Conservation (phyloP, 441 rosid species). For the Populus trichocarpa region DNA sequence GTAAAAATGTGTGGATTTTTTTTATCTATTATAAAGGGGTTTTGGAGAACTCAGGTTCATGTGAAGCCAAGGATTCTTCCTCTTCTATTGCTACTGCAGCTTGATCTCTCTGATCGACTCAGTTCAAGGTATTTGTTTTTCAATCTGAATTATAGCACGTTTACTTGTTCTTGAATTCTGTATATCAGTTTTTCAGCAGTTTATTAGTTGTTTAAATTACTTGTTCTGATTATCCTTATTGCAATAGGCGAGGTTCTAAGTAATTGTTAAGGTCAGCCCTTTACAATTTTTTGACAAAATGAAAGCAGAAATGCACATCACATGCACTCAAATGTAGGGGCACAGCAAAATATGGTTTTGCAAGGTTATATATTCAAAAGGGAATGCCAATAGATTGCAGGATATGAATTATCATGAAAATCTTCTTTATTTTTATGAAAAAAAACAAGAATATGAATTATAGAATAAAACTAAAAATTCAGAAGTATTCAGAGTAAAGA, state of each 20-base stretch:
- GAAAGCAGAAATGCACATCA: neutral
- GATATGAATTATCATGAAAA: neutral
- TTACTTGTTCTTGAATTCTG: neutral
- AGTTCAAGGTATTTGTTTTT: neutral
- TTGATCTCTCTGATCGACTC: neutral
- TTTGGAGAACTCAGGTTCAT: neutral
- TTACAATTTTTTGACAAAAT: neutral
- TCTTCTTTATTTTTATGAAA: too few species aligned
- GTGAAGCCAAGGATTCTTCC: neutral
- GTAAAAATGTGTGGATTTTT: neutral
- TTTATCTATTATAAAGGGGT: too few species aligned
- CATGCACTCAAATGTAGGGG: neutral
- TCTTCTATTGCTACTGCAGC: neutral
- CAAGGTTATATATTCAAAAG: neutral
- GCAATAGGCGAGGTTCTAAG: neutral
- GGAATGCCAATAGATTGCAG: neutral
- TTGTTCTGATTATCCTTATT: neutral
- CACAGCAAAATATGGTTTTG: neutral
- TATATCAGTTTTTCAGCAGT: too few species aligned
- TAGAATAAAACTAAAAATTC: neutral
- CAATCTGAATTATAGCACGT: neutral
- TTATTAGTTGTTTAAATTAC: neutral
- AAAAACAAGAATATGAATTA: neutral
- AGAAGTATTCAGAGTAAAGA: neutral
- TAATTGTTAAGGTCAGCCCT: neutral